A percentile compares a stretch with the other conserved stretches of the same genome.
phyloP scores from a whole-genome alignment of 208 protist genomes.

The Blechomonas ayalai region DNA sequence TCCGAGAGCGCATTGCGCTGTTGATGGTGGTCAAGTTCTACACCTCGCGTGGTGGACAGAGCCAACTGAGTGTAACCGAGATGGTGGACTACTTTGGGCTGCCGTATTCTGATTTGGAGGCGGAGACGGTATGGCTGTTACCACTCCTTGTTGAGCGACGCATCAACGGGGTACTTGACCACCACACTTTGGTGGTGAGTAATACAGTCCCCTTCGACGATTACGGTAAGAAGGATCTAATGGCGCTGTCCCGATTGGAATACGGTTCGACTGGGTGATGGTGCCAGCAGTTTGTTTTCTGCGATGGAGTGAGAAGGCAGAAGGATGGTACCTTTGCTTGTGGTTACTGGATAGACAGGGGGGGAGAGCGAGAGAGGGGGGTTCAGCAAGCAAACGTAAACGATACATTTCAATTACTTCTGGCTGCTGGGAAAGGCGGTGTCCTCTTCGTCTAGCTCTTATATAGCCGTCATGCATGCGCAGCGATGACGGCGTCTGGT shows the following conservation, averaged over 20 bases:
- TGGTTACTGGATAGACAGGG: too few species aligned
- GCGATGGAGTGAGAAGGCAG: too few species aligned
- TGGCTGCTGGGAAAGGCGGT: too few species aligned
- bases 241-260: background rate
- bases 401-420: too few species aligned
- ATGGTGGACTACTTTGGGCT: slow-evolving; percentile 54
- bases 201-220: slow-evolving; percentile 53
- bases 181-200: slow-evolving; percentile 46
- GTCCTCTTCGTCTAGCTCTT: too few species aligned
- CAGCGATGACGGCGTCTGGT: too few species aligned
- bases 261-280: background rate
- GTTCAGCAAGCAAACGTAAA: too few species aligned
- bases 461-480: too few species aligned
- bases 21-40: slow-evolving; percentile 82
- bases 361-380: too few species aligned
- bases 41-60: slow-evolving; percentile 16
- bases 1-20: slow-evolving; percentile 46
- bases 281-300: too few species aligned
- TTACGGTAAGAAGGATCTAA: slow-evolving; percentile 21
- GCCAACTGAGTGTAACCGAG: slow-evolving; percentile 34
- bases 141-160: slow-evolving; percentile 59
- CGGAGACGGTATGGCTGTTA: slow-evolving; percentile 53
- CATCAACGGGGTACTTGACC: slow-evolving; percentile 81
- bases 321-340: too few species aligned
- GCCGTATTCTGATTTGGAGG: slow-evolving; percentile 28